Conservation (phyloP, 176 grass and related monocot species). For the Aegilops sharonensis region DNA sequence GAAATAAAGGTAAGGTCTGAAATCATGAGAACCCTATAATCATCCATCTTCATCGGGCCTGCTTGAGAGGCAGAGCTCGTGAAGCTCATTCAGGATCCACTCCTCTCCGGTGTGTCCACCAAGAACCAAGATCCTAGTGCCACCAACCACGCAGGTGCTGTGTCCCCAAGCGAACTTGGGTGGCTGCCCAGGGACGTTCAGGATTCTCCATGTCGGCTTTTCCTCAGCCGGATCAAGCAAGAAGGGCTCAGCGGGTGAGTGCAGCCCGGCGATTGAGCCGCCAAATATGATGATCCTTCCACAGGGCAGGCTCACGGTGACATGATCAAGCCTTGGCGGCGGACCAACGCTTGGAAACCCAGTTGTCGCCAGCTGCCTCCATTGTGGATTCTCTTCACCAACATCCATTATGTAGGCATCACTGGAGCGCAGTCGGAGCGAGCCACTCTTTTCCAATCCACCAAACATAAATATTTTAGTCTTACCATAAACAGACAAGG, state of each 20-base stretch:
- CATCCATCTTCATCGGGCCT: conserved; percentile 46
- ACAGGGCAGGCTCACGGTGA: conserved; percentile 74
- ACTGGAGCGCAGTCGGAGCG: conserved; percentile 63
- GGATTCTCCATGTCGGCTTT: conserved; percentile 75
- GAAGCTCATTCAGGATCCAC: conserved; percentile 97
- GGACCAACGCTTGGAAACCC: conserved; percentile 49
- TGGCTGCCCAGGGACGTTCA: conserved; percentile 73
- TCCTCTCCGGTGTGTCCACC: conserved; percentile 87
- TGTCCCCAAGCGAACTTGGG: conserved; percentile 97
- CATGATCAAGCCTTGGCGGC: conserved; percentile 88
- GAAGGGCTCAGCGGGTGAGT: conserved; percentile 74
- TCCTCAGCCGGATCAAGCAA: conserved; percentile 75
- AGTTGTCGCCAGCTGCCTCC: conserved; percentile 65
- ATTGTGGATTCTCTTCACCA: conserved; percentile 65
- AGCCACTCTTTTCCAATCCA: conserved; percentile 82
- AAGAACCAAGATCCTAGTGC: conserved; percentile 79
- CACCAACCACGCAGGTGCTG: conserved; percentile 89
- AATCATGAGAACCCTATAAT: conserved; percentile 24
- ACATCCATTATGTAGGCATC: conserved; percentile 75
- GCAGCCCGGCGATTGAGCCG: conserved; percentile 76
- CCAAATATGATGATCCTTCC: conserved; percentile 92
- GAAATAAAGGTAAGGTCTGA: not conserved
- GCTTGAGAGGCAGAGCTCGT: conserved; percentile 92
- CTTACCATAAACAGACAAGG: conserved; percentile 64
- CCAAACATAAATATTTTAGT: conserved; percentile 95